Percentiles rank a stretch among this genome's conserved stretches.
Conservation (phyloP, 169 alveolate genomes). For the Blepharisma undulans region DNA sequence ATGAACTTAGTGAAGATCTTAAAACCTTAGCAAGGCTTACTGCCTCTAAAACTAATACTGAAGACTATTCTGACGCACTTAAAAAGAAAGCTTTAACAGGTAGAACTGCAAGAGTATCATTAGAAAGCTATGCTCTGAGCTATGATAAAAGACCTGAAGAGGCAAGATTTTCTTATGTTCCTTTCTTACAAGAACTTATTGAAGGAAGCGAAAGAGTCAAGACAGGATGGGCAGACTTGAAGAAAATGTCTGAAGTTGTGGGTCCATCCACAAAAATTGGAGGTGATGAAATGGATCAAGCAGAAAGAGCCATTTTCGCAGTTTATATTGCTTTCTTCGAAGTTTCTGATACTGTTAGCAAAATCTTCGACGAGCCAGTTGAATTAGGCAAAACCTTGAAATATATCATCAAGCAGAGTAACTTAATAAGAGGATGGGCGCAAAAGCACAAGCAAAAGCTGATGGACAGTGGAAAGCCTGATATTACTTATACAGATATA, state of each 20-base stretch:
- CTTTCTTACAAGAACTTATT: not conserved
- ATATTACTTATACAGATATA: not conserved
- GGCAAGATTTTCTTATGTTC: not conserved
- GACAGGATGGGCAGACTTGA: not conserved
- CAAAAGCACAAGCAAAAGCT: conserved; percentile 1
- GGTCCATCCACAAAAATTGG: conserved; percentile 6
- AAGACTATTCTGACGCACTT: not conserved
- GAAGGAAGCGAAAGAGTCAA: not conserved
- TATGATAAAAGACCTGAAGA: not conserved
- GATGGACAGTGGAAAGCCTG: not conserved
- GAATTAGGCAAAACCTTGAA: not conserved
- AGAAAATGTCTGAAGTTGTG: not conserved
- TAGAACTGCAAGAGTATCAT: not conserved
- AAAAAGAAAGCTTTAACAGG: not conserved
- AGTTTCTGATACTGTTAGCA: not conserved
- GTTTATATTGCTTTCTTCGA: conserved; percentile 26
- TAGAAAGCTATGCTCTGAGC: not conserved
- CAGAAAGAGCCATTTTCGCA: conserved; percentile 32
- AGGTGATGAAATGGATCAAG: conserved; percentile 7
- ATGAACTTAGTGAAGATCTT: not conserved
- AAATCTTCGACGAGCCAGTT: not conserved
- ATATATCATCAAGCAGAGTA: not conserved
- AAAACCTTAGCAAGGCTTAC: not conserved
- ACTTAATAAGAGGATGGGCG: conserved; percentile 15
- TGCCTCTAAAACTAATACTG: not conserved